Evolutionary conservation across 2,329 filamentous ascomycete species (phyloP), one percentile per base, ranked within the genome.

Genomic region (Talaromyces funiculosus): DNA sequence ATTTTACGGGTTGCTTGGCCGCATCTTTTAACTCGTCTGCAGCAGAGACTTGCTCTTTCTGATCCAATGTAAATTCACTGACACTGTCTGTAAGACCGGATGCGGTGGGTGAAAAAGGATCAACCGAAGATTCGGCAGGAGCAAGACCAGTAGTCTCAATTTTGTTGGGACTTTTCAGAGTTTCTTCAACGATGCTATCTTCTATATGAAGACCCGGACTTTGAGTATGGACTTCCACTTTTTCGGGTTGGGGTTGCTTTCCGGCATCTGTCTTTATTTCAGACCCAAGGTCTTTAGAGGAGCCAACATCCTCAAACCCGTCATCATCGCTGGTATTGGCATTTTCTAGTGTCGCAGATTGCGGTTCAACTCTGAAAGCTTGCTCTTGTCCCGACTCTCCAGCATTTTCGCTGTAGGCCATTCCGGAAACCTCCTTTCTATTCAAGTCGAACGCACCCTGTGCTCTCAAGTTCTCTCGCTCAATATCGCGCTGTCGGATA

Each of bases 261-360:
- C 67, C 61, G 9, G 61, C 61, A 38, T 69, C 62, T 38, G 51
- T 26, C 20, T 54, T 54, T 33, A 54, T 29, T 16, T 54, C 35
- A 3, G 51, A 35, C 38, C 87, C 89, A 67, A 91, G 83, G 62
- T 91, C 88, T 31, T 86, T 87, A 49, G 84, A 83, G 24, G 81
- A 80, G 49, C 80, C 80, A 9, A 97, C 92, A 74, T 96, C 92
- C 72, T 99, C 94, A 69, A 97, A 97, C 0, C 90, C 90, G 71
- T 97, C 94, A 64, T 94, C 90, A 65, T 96, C 91, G 12, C 89
- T 88, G 16, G 85, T 86, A 68, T 94, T 95, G 57, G 88, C 89
- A 14, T 93, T 85, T 66, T 93, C 90, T 1, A 92, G 80, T 51
- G 81, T 83, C 57, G 89, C 89, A 3, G 84, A 84, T 3, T 75